Base-by-base conservation (phyloP, 1,284 basidiomycete genomes). In the Phlebopus sp. region DNA sequence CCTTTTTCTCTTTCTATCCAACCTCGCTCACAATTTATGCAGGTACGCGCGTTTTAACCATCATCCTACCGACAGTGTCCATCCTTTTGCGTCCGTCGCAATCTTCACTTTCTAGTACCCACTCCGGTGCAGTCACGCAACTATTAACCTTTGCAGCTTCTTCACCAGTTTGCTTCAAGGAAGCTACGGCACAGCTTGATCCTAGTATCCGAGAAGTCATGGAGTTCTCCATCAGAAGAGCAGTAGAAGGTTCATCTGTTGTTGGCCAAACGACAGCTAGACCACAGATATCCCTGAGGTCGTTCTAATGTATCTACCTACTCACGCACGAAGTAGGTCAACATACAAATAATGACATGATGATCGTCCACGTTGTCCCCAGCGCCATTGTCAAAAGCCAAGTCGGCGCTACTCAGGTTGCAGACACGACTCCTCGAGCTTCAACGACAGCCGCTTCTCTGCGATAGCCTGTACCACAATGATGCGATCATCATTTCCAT, bases 151-250 rank as follows among this genome's bases (percentile, higher is more conserved):
- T 93, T 42, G 95, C 94, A 1, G 80, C 88, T 1, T 70, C 76
- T 0, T 80, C 86, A 2, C 90, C 94, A 0, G 66, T 71, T 3
- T 79, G 88, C 14, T 97, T 98, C 79, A 94, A 92, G 64, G 89
- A 93, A 42, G 92, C 90, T 2, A 88, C 90, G 3, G 76, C 72
- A 2, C 82, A 81, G 31, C 75, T 98, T 42, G 81, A 86, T 14
- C 67, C 75, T 7, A 67, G 75, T 0, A 75, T 78, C 14, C 71
- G 82, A 46, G 82, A 86, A 32, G 66, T 78, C 15, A 69, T 98
- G 44, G 95, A 98, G 64, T 76, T 76, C 32, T 85, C 88, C 0
- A 81, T 97, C 30, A 76, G 94, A 51, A 83, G 84, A 44, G 86
- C 85, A 5, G 75, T 95, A 0, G 84, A 81, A 19, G 72, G 72